A percentile compares a stretch with the other conserved stretches of the same genome.
Conservation (phyloP, 169 alveolate species). For the Cardiosporidium cionae region DNA sequence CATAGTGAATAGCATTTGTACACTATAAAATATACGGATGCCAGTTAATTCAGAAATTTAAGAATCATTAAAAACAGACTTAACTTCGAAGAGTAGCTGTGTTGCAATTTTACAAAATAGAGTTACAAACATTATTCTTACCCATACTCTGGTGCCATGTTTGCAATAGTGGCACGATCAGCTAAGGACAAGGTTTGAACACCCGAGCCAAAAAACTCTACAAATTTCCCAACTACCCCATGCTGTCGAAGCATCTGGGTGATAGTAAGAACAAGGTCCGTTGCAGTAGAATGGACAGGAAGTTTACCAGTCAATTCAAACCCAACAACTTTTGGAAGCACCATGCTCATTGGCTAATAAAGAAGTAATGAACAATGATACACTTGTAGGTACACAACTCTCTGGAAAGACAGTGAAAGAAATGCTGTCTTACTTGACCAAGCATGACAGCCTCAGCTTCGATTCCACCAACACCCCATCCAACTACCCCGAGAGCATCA, state of each 20-base stretch:
- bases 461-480: conserved; percentile 96
- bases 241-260: conserved; percentile 75
- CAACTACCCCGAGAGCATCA: conserved; percentile 89
- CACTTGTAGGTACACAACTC: too few species aligned
- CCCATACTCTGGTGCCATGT: conserved; percentile 96
- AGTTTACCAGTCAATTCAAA: conserved; percentile 84
- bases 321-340: conserved; percentile 90
- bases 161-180: conserved; percentile 91
- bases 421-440: too few species aligned
- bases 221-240: conserved; percentile 92
- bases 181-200: conserved; percentile 71
- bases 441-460: conserved; percentile 97
- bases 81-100: too few species aligned
- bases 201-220: conserved; percentile 90
- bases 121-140: too few species aligned
- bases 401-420: too few species aligned
- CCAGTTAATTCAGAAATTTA: too few species aligned
- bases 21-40: too few species aligned
- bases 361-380: too few species aligned
- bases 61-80: too few species aligned
- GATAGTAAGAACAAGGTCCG: conserved; percentile 83
- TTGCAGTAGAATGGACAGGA: conserved; percentile 70
- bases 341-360: conserved; percentile 89
- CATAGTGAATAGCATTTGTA: too few species aligned
- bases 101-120: too few species aligned